A percentile compares a stretch with the other conserved stretches of the same genome.
Evolutionary conservation across 2,329 filamentous ascomycete genomes (phyloP).

Genomic region (Xylaria sp.): DNA sequence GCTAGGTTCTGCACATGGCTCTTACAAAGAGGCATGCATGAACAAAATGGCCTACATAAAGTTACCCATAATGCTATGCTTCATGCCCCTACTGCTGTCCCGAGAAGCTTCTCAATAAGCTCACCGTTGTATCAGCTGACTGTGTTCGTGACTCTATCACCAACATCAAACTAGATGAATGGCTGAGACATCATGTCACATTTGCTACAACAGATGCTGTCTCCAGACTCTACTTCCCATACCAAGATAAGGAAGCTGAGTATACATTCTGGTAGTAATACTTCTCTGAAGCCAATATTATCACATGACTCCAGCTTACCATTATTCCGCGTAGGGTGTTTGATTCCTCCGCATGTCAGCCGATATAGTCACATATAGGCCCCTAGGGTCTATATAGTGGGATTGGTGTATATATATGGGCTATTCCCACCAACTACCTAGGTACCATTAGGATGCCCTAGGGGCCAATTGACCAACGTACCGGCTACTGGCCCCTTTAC

Average conservation of each 20-base stretch:
- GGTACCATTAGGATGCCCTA: too few relatives aligned
- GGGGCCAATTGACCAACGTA: too few relatives aligned
- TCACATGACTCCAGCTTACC: conserved; percentile 5
- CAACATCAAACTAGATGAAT: conserved; percentile 18
- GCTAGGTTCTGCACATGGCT: background rate
- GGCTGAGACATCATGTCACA: conserved; percentile 8
- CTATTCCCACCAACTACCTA: too few relatives aligned
- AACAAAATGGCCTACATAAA: background rate
- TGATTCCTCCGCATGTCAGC: too few relatives aligned
- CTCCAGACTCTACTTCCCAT: conserved; percentile 7
- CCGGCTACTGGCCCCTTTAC: too few relatives aligned
- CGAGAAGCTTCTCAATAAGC: background rate
- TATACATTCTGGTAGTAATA: conserved; percentile 14
- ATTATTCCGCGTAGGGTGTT: background rate
- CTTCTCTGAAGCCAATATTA: background rate
- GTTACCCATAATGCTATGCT: background rate
- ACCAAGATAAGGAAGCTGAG: background rate
- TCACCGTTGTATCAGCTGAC: background rate
- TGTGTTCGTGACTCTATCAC: background rate
- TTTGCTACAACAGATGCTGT: conserved; percentile 14
- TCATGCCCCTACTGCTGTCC: background rate
- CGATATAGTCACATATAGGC: too few relatives aligned
- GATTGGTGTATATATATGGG: too few relatives aligned
- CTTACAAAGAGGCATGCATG: background rate
- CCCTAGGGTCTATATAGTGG: too few relatives aligned